phyloP scores from a whole-genome alignment of 345 rosid genomes.

The Dovyalis caffra region DNA sequence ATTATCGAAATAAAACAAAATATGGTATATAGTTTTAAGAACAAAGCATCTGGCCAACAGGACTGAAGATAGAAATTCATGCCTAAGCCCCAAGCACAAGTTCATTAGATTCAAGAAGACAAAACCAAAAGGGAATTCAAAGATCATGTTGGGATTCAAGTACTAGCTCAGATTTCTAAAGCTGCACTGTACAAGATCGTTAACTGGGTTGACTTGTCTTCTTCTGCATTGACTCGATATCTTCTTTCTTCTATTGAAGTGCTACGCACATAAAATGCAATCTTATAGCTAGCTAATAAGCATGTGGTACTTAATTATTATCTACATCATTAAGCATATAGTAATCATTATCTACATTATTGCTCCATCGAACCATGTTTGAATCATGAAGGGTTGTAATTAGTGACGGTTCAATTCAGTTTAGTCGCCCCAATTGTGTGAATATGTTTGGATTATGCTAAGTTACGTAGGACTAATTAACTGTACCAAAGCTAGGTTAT shows the following conservation, averaged over 20 bases:
- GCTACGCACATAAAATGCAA: background rate
- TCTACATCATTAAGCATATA: no score
- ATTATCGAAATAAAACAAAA: no score
- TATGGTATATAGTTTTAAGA: background rate
- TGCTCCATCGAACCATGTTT: no score
- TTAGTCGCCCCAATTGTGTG: constrained; percentile 8
- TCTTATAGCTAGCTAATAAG: background rate
- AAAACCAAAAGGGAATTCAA: constrained; percentile 28
- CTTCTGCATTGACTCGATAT: constrained; percentile 13
- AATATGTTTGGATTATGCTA: background rate
- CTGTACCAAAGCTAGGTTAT: background rate
- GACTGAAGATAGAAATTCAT: constrained; percentile 14
- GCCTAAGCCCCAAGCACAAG: constrained; percentile 29
- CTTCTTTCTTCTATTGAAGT: background rate
- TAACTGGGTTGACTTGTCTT: constrained; percentile 24
- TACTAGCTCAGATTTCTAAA: constrained; percentile 2
- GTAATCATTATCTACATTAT: no score
- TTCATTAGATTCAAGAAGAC: constrained; percentile 16
- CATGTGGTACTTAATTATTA: no score
- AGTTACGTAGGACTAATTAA: background rate
- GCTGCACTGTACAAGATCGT: constrained; percentile 1
- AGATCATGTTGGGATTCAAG: background rate
- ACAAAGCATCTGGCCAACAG: background rate
- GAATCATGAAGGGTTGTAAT: background rate
- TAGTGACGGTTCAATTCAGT: constrained; percentile 2